Conservation (phyloP, 2,329 filamentous ascomycete species). For the Nannizziopsis arthrosporioides region DNA sequence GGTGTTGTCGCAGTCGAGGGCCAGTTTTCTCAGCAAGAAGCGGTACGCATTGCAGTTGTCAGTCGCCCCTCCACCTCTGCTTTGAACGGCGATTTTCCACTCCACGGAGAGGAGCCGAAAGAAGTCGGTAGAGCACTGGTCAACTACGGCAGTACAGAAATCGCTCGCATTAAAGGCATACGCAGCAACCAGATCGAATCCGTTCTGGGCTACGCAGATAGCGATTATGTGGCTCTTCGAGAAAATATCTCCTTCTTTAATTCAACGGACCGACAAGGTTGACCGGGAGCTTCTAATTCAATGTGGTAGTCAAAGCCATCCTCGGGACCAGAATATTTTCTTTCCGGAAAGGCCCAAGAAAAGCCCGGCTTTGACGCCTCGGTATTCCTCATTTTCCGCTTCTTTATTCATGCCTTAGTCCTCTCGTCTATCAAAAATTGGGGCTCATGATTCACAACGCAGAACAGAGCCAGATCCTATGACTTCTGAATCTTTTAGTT, state of each 20-base stretch:
- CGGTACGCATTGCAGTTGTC: conserved; percentile 74
- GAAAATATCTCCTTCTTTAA: conserved; percentile 73
- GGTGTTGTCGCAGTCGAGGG: conserved; percentile 87
- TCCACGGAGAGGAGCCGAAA: conserved; percentile 35
- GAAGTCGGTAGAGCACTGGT: conserved; percentile 85
- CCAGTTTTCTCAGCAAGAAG: conserved; percentile 81
- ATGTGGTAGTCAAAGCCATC: conserved; percentile 16
- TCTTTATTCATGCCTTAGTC: too few relatives aligned
- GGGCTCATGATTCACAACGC: too few relatives aligned
- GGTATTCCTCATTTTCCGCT: too few relatives aligned
- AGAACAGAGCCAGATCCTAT: too few relatives aligned
- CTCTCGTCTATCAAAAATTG: too few relatives aligned
- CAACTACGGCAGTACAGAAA: conserved; percentile 82
- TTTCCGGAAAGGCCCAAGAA: too few relatives aligned
- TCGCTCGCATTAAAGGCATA: conserved; percentile 69
- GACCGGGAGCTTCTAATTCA: conserved; percentile 20
- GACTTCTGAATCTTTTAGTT: too few relatives aligned
- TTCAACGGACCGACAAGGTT: conserved; percentile 17
- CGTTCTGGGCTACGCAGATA: conserved; percentile 81
- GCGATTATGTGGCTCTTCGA: conserved; percentile 80
- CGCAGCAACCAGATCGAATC: conserved; percentile 70
- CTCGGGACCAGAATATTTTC: too few relatives aligned
- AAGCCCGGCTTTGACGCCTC: too few relatives aligned
- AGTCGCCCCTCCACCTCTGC: conserved; percentile 37
- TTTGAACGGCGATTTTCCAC: conserved; percentile 31